A percentile compares a stretch with the other conserved stretches of the same genome.
phyloP scores from a whole-genome alignment of 2,329 filamentous ascomycete genomes.

The Pseudogymnoascus sp. region DNA sequence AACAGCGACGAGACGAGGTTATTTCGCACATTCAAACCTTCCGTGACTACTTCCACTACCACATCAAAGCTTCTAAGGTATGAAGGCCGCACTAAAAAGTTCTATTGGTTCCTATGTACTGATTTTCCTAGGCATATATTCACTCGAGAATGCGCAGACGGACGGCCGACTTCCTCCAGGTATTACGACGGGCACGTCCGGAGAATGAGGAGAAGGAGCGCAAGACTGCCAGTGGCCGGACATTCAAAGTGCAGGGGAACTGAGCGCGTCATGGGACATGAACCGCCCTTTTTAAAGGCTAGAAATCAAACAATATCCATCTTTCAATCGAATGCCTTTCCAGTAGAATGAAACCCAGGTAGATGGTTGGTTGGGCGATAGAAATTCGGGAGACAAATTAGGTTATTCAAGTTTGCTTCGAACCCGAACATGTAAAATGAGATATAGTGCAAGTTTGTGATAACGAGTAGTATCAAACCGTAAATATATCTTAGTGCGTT shows the following conservation, averaged over 20 bases:
- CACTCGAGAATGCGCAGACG: conserved; percentile 96
- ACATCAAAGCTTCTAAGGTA: conserved; percentile 97
- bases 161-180: conserved; percentile 97
- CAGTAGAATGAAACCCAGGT: not conserved
- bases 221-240: conserved; percentile 94
- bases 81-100: not conserved
- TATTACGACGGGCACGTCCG: conserved; percentile 89
- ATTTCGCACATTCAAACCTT: conserved; percentile 99
- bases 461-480: not conserved
- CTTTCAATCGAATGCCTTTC: not conserved
- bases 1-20: conserved; percentile 83
- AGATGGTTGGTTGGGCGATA: not conserved
- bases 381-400: not conserved
- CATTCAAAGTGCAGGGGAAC: conserved; percentile 52
- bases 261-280: conserved; percentile 9
- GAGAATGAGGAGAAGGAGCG: conserved; percentile 96
- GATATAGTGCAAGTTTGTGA: not conserved
- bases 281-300: not conserved
- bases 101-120: conserved; percentile 14
- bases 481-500: not conserved
- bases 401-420: not conserved
- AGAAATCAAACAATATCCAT: conserved; percentile 6
- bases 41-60: conserved; percentile 99
- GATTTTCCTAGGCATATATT: conserved; percentile 66
- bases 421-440: not conserved